Conservation (phyloP, 2,329 filamentous ascomycete genomes). For the Geosmithia morbida region DNA sequence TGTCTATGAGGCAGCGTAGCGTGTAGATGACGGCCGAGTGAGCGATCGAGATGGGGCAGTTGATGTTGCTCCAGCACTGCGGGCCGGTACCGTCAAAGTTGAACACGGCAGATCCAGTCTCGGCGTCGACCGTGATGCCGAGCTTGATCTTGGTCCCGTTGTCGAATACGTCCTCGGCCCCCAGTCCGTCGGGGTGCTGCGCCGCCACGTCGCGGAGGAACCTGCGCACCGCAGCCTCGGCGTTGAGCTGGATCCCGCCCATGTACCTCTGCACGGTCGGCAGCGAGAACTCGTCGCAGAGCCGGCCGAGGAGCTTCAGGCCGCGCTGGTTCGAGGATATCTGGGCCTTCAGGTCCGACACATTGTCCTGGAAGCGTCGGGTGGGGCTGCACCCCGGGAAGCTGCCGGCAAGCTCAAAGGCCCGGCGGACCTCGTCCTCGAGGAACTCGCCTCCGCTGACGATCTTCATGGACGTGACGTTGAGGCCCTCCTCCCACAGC, state of each 20-base stretch:
- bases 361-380: slow-evolving; percentile 22
- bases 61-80: slow-evolving; percentile 19
- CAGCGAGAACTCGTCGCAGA: slow-evolving; percentile 18
- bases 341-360: slow-evolving; percentile 27
- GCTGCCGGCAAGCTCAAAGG: slow-evolving; percentile 16
- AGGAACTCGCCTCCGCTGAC: slow-evolving; percentile 20
- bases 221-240: slow-evolving; percentile 17
- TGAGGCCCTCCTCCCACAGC: slow-evolving; percentile 28
- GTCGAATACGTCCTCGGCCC: slow-evolving; percentile 18
- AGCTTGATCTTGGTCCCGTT: slow-evolving; percentile 20
- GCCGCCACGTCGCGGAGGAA: slow-evolving; percentile 22
- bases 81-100: slow-evolving; percentile 21
- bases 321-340: slow-evolving; percentile 27
- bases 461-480: slow-evolving; percentile 21
- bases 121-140: slow-evolving; percentile 13
- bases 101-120: slow-evolving; percentile 16
- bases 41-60: slow-evolving; percentile 19
- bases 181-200: slow-evolving; percentile 19
- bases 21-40: slow-evolving; percentile 23
- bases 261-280: slow-evolving; percentile 19
- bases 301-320: slow-evolving; percentile 14
- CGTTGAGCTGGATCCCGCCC: slow-evolving; percentile 20
- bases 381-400: slow-evolving; percentile 21
- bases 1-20: slow-evolving; percentile 18
- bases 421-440: slow-evolving; percentile 14